Evolutionary conservation across 2,329 filamentous ascomycete genomes (phyloP), one percentile per base, ranked within the genome.

Genomic region (Ceratocystiopsis brevicomis): DNA sequence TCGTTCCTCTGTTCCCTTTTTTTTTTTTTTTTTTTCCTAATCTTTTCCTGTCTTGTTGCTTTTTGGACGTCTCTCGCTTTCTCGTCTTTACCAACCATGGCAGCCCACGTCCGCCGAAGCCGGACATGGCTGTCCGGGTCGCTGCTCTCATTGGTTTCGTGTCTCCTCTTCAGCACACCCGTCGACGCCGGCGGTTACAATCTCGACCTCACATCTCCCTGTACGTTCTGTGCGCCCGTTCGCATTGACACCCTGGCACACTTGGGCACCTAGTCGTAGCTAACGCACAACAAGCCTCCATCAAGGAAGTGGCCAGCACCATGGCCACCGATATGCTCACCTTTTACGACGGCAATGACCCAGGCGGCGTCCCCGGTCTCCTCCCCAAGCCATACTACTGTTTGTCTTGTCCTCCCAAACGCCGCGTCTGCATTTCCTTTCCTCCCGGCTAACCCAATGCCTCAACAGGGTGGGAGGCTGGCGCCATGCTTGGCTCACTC

Each of bases 401-500:
- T 44, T 39, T 41, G 44, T 21, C 16, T 30, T 30, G 25, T 13
- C 34, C 12, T 4, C 34, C 34, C 34, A 6, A 6, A 10, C 19
- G 6, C 19, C 19, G 25, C 25, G 25, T 30, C 25, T 30, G 25
- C 25, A 30, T 30, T 11, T 9, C 25, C 5, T 30, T 11, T 10
- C 6, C 2, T 11, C 10, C 25, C 19, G 19, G 16, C 18, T 18
- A 14, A 21, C 25, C 37, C 6, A 10, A 30, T 30, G 8, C 25
- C 8, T 11, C 25, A 21, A 11, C 45, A 73, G 69, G 70, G 70
- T 86, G 76, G 82, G 79, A 81, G 60, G 78, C 68, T 12, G 81
- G 81, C 42, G 80, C 80, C 45, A 75, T 87, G 65, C 67, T 77
- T 59, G 73, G 72, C 18, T 66, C 78, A 3, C 63, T 90, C 48